Evolutionary conservation across 2,329 filamentous ascomycete genomes (phyloP).

Genomic region (Huntiella bhutanensis): DNA sequence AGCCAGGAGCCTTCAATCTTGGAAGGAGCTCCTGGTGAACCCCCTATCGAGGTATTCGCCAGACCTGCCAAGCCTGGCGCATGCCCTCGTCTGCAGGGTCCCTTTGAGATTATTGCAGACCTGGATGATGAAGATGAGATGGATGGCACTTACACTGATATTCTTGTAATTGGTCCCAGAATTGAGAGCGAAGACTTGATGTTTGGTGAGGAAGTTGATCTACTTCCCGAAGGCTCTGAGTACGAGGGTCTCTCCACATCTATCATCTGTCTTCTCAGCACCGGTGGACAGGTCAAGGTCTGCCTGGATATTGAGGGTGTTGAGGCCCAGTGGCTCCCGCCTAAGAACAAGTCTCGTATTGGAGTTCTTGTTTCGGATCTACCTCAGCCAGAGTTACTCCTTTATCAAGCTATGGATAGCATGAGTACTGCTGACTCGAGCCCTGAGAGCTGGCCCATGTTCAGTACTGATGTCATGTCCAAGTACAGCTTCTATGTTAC

Average conservation of each 20-base stretch:
- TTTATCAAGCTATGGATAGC: conserved; percentile 44
- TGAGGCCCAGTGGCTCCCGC: conserved; percentile 47
- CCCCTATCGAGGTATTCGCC: conserved; percentile 33
- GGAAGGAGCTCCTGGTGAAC: conserved; percentile 30
- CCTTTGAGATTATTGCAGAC: conserved; percentile 37
- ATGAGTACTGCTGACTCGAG: conserved; percentile 34
- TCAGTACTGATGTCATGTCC: conserved; percentile 40
- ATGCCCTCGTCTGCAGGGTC: conserved; percentile 42
- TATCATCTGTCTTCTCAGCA: conserved; percentile 39
- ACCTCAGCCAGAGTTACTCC: conserved; percentile 31
- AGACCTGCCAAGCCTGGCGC: conserved; percentile 38
- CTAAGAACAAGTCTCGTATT: conserved; percentile 30
- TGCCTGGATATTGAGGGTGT: conserved; percentile 43
- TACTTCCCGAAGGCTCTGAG: conserved; percentile 37
- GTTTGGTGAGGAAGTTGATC: conserved; percentile 43
- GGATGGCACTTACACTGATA: conserved; percentile 39
- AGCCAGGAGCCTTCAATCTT: conserved; percentile 39
- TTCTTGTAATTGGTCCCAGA: conserved; percentile 43
- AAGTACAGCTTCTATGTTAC: conserved; percentile 46
- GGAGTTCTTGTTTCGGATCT: conserved; percentile 21
- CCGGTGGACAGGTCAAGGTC: conserved; percentile 40
- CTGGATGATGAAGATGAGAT: conserved; percentile 37
- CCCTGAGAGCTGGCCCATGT: conserved; percentile 41
- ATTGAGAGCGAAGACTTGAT: conserved; percentile 40
- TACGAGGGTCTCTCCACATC: conserved; percentile 41